Evolutionary conservation across 306 rosid species (phyloP), one percentile per base, ranked within the genome.

Genomic region (Canavalia gladiata): DNA sequence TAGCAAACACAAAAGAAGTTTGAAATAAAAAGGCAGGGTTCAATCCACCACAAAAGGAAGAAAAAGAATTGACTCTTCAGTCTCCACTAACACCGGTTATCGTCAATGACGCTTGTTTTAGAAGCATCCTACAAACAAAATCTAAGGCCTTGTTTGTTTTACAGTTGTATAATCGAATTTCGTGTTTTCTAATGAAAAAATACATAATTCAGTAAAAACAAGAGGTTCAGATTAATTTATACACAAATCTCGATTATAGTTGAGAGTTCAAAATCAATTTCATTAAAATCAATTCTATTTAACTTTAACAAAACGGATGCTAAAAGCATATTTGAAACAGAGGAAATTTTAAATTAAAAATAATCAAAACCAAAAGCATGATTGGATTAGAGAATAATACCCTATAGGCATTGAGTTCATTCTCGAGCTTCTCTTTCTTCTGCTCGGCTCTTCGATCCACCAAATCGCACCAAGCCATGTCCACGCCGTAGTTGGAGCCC

Each of bases 371-470:
- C 18, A 29, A 63, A 75, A 39, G 30, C 2, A 78, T 54, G 8
- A 56, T 6, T 49, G 35, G 12, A 63, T 6, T 47, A 41, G 73
- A 69, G 33, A 56, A 60, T 81, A 87, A 39, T 87, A 94, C 99
- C 90, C 97, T 82, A 34, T 96, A 96, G 7, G 97, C 97, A 85
- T 90, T 96, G 84, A 96, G 98, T 81, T 96, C 99, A 78, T 87
- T 94, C 81, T 96, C 98, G 28, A 96, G 98, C 88, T 92, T 94
- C 84, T 94, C 99, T 87, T 87, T 96, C 92, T 88, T 96, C 90
- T 84, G 94, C 55, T 91, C 99, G 2, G 97, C 94, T 73, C 97
- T 87, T 57, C 94, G 88, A 64, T 96, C 98, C 41, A 94, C 88
- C 8, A 70, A 31, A 4, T 88, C 98, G 33, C 95, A 91, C 99